Conservation (phyloP, 2,329 filamentous ascomycete species). For the Aspergillus sp. region DNA sequence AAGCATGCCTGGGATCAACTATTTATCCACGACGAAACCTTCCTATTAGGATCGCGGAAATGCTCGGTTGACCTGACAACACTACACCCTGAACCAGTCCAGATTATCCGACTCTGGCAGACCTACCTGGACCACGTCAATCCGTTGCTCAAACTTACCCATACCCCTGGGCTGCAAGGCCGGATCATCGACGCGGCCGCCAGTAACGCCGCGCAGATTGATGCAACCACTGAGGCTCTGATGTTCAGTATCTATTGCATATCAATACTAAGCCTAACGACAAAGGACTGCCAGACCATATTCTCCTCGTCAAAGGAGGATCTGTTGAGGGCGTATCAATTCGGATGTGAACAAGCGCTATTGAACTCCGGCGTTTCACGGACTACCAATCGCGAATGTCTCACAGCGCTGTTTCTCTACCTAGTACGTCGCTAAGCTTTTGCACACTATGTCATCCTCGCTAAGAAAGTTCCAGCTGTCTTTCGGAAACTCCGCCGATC, state of each 20-base stretch:
- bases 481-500: slow-evolving; percentile 58
- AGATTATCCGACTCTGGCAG: slow-evolving; percentile 61
- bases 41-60: slow-evolving; percentile 52
- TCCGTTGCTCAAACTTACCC: slow-evolving; percentile 65
- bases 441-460: not conserved
- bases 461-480: slow-evolving; percentile 48
- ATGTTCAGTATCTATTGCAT: slow-evolving; percentile 66
- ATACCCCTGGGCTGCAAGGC: slow-evolving; percentile 63
- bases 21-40: slow-evolving; percentile 43
- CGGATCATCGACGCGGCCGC: slow-evolving; percentile 62
- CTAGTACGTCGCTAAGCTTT: slow-evolving; percentile 38
- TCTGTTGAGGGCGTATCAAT: slow-evolving; percentile 42
- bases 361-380: slow-evolving; percentile 42
- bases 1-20: slow-evolving; percentile 48
- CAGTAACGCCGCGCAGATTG: slow-evolving; percentile 53
- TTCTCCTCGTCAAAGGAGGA: slow-evolving; percentile 39
- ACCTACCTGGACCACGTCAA: slow-evolving; percentile 68
- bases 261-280: slow-evolving; percentile 55
- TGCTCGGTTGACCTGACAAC: slow-evolving; percentile 44
- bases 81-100: slow-evolving; percentile 61
- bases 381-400: slow-evolving; percentile 41
- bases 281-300: slow-evolving; percentile 50
- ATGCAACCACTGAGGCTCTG: slow-evolving; percentile 60
- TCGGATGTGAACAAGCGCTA: slow-evolving; percentile 48
- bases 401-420: slow-evolving; percentile 55